Percentiles rank a stretch among this genome's conserved stretches.
Conservation (phyloP, 768 basidiomycete species). For the Russula sp. region DNA sequence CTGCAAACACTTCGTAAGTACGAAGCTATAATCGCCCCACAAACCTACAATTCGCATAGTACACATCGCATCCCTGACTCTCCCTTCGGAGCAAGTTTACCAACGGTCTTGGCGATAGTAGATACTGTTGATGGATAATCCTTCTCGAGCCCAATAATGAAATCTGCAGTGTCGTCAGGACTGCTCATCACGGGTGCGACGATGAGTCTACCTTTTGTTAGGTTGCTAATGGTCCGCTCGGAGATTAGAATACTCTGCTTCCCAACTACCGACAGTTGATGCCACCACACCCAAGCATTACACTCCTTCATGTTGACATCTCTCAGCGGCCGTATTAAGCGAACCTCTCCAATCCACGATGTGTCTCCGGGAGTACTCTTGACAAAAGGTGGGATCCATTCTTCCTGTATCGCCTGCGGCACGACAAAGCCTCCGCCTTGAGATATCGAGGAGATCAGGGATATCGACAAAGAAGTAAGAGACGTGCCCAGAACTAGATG, state of each 20-base stretch:
- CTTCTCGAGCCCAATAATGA: conserved; percentile 73
- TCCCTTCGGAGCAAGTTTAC: conserved; percentile 69
- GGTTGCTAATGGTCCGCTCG: conserved; percentile 56
- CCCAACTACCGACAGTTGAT: conserved; percentile 50
- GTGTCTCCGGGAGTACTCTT: conserved; percentile 22
- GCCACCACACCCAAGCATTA: conserved; percentile 76
- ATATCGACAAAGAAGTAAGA: conserved; percentile 73
- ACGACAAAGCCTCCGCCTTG: conserved; percentile 75
- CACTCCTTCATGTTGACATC: conserved; percentile 81
- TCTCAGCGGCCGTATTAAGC: conserved; percentile 63
- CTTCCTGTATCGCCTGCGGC: conserved; percentile 66
- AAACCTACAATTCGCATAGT: conserved; percentile 59
- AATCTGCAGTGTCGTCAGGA: conserved; percentile 47
- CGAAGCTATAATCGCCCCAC: background rate
- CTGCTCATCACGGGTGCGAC: background rate
- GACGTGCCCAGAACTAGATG: conserved; percentile 78
- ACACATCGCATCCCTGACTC: conserved; percentile 49
- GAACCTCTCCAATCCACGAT: conserved; percentile 37
- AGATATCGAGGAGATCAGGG: conserved; percentile 67
- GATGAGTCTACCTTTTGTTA: conserved; percentile 59
- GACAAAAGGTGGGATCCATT: conserved; percentile 48
- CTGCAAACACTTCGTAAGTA: conserved; percentile 38
- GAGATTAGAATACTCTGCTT: conserved; percentile 46
- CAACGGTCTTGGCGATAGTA: conserved; percentile 75
- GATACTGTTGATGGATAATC: conserved; percentile 88